A percentile compares a stretch with the other conserved stretches of the same genome.
These are phyloP conservation scores for Yarrowia galli DNA, from an alignment of 1,139 yeast species.

Conservation along the genomic window DNA sequence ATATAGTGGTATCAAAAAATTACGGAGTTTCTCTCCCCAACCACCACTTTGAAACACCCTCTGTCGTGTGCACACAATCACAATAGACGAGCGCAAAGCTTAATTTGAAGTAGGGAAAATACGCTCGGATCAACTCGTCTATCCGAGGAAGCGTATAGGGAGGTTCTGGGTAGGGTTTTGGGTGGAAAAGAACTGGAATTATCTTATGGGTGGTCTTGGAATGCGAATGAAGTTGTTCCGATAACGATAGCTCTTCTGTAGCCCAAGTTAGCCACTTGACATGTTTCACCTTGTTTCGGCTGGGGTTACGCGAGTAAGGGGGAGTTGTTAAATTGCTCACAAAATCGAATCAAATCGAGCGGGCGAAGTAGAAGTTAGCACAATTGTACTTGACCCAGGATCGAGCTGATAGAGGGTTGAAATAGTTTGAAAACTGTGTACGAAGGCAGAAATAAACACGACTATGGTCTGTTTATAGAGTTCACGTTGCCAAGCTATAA, in stretches of 20 bases:
- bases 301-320: not conserved
- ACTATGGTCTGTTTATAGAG: too few relatives aligned
- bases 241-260: not conserved
- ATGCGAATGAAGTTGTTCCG: not conserved
- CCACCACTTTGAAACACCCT: not conserved
- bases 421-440: too few relatives aligned
- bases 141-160: not conserved
- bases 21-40: not conserved
- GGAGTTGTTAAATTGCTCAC: not conserved
- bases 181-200: not conserved
- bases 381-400: too few relatives aligned
- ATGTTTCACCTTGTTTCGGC: constrained; percentile 13
- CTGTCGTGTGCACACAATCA: not conserved
- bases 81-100: constrained; percentile 9
- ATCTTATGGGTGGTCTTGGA: not conserved
- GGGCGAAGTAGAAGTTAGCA: too few relatives aligned
- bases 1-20: not conserved
- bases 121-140: constrained; percentile 14
- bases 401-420: too few relatives aligned
- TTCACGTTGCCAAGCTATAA: too few relatives aligned
- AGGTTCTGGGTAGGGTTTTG: not conserved
- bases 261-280: not conserved
- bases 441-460: too few relatives aligned
- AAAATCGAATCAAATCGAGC: not conserved
- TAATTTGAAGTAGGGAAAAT: not conserved